Evolutionary conservation across 177 flowering plant genomes (phyloP), one percentile per base, ranked within the genome.

Genomic region (Vitis hybrid): DNA sequence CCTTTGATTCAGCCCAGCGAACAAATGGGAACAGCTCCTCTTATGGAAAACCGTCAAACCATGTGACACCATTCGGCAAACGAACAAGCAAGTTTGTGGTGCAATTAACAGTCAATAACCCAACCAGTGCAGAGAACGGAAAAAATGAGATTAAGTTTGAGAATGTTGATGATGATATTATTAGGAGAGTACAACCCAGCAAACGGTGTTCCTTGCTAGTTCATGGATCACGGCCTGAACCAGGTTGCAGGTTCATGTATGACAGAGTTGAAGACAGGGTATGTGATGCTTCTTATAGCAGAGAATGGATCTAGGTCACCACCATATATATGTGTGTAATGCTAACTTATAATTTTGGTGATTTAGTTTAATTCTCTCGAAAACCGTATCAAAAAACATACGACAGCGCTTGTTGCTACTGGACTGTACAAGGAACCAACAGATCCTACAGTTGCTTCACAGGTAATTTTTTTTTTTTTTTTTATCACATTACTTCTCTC

Each of bases 221-320:
- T 64, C 87, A 81, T 66, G 83, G 81, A 62, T 83, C 89, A 66
- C 79, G 75, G 59, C 95, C 85, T 9, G 81, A 89, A 69, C 83
- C 84, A 54, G 90, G 92, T 55, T 92, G 97, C 82, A 81, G 91
- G 77, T 94, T 87, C 84, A 90, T 94, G 98, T 90, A 86, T 80
- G 98, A 94, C 74, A 86, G 91, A 64, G 82, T 77, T 68, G 97
- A 94, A 76, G 92, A 94, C 76, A 88, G 86, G 97, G 99, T 93
- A 88, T 58, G 24, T 70, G 66, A 64, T 64, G 62, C 64, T 71
- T 65, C 31, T 54, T 62, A 52, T 53, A 62, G 55, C 47, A 59
- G 53, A 13, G 19, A 12, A 3, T 65, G 55, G 11, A 12, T 64
- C 49, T 66, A 15, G 28, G 14, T 65, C 65, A 38, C 38, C 56